Conservation (phyloP, 176 grass and related monocot genomes). For the Coix lacrymajobi region DNA sequence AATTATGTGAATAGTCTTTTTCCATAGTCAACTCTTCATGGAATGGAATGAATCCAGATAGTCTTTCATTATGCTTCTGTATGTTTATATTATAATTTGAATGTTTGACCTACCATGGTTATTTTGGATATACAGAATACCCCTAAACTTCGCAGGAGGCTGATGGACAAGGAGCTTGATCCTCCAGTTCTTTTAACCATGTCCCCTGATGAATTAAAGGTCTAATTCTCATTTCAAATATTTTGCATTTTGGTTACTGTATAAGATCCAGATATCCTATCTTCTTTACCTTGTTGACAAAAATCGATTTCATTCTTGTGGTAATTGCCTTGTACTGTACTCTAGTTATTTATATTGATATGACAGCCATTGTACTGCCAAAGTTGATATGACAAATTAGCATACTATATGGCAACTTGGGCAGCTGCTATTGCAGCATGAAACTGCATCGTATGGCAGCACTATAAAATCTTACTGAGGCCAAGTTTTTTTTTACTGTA, state of each 20-base stretch:
- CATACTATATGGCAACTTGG: background rate
- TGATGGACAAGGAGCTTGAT: constrained; percentile 83
- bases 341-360: constrained; percentile 8
- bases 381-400: background rate
- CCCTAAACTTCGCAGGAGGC: constrained; percentile 55
- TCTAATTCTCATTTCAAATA: constrained; percentile 22
- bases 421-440: background rate
- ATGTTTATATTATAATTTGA: background rate
- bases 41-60: background rate
- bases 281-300: background rate
- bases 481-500: background rate
- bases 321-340: background rate
- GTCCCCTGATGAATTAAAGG: constrained; percentile 92
- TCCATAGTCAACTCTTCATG: background rate
- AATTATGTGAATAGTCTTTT: background rate
- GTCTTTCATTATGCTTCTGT: background rate
- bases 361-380: background rate
- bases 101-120: background rate
- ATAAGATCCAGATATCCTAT: background rate
- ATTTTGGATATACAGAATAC: constrained; percentile 57
- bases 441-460: background rate
- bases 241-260: constrained; percentile 19
- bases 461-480: background rate
- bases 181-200: constrained; percentile 78
- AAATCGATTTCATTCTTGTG: constrained; percentile 1